These are phyloP conservation scores for Strobilomyces confusus DNA, from an alignment of 768 basidiomycete species.

Conservation along the genomic window DNA sequence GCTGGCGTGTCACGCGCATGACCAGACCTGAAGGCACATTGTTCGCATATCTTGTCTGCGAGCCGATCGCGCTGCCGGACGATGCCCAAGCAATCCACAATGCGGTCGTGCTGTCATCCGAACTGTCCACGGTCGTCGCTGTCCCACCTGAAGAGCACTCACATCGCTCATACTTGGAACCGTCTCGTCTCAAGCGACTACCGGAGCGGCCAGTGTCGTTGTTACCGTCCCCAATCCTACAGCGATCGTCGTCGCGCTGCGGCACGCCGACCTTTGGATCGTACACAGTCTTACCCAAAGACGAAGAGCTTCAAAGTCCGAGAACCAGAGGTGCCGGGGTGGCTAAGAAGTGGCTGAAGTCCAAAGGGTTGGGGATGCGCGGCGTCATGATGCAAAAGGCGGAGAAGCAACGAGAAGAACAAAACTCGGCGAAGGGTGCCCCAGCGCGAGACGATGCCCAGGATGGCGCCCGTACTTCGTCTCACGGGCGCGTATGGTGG, in stretches of 20 bases:
- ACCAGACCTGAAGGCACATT: slow-evolving; percentile 56
- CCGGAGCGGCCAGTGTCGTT: slow-evolving; percentile 7
- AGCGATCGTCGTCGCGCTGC: slow-evolving; percentile 49
- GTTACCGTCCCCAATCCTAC: slow-evolving; percentile 30
- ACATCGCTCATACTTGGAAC: neutral
- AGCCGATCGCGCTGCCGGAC: slow-evolving; percentile 52
- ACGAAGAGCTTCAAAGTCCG: slow-evolving; percentile 21
- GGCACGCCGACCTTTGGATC: slow-evolving; percentile 65
- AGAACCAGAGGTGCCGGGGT: slow-evolving; percentile 10
- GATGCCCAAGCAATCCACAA: slow-evolving; percentile 24
- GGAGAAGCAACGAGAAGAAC: slow-evolving; percentile 22
- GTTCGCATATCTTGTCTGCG: slow-evolving; percentile 69
- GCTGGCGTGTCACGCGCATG: slow-evolving; percentile 59
- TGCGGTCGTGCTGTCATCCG: slow-evolving; percentile 16
- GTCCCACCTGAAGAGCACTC: slow-evolving; percentile 7
- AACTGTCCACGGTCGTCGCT: slow-evolving; percentile 13
- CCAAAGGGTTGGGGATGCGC: slow-evolving; percentile 28
- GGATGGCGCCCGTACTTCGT: slow-evolving; percentile 6
- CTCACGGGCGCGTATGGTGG: slow-evolving; percentile 30
- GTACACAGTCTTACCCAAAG: slow-evolving; percentile 29
- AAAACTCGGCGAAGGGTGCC: slow-evolving; percentile 1
- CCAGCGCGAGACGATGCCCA: slow-evolving; percentile 3
- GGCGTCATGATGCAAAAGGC: slow-evolving; percentile 19
- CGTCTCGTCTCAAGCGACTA: slow-evolving; percentile 7
- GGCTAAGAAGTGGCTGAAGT: slow-evolving; percentile 29